Conservation (phyloP, 2,329 filamentous ascomycete genomes). For the Ambrosiella beaveri region DNA sequence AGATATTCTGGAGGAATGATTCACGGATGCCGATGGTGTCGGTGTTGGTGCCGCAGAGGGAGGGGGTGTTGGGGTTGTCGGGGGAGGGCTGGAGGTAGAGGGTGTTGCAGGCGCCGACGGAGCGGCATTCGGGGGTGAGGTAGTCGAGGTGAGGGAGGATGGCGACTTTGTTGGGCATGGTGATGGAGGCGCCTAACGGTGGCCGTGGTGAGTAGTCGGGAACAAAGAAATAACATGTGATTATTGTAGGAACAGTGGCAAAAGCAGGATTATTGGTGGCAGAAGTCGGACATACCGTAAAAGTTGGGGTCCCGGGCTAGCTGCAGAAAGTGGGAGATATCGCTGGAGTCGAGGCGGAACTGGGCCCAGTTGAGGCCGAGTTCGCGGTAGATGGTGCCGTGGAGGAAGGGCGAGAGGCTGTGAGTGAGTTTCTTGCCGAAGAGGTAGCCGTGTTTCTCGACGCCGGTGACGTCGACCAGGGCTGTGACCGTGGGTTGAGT, state of each 20-base stretch:
- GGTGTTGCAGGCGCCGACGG: conserved; percentile 67
- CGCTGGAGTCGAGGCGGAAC: conserved; percentile 33
- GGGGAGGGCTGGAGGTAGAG: conserved; percentile 43
- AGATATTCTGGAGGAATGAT: conserved; percentile 43
- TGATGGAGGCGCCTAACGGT: conserved; percentile 46
- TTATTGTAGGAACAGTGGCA: not conserved
- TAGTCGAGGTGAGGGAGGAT: conserved; percentile 59
- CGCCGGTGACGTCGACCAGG: not conserved
- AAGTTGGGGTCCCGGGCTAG: conserved; percentile 40
- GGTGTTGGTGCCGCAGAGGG: conserved; percentile 61
- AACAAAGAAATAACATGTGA: not conserved
- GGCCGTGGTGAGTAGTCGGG: not conserved
- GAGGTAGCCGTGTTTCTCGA: conserved; percentile 30
- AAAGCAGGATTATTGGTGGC: not conserved
- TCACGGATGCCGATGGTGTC: conserved; percentile 66
- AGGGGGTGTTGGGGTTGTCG: conserved; percentile 29
- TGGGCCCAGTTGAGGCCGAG: conserved; percentile 35
- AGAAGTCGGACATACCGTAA: conserved; percentile 32
- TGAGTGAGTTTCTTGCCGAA: conserved; percentile 40
- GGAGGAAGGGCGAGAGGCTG: conserved; percentile 37
- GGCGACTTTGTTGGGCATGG: conserved; percentile 70
- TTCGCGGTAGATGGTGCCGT: conserved; percentile 34
- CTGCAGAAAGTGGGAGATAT: conserved; percentile 30
- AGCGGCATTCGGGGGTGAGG: conserved; percentile 52
- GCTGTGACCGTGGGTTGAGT: not conserved